These are phyloP conservation scores for Lachancea sp. DNA, from an alignment of 805 yeast species.

Conservation along the genomic window DNA sequence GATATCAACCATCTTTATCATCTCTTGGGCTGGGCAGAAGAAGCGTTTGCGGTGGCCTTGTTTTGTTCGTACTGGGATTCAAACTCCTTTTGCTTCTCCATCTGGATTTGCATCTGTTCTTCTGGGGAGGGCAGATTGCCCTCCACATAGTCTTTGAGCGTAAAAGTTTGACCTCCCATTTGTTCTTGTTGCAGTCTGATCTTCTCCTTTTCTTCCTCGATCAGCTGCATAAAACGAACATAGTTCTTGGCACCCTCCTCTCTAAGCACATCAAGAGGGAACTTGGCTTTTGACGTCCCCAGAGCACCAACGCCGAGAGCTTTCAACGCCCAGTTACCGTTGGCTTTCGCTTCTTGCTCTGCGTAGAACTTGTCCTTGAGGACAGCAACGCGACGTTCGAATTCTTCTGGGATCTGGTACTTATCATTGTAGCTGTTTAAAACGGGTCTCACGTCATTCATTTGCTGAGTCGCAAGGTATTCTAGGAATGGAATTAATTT, in stretches of 20 bases:
- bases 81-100: conserved; percentile 38
- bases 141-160: conserved; percentile 76
- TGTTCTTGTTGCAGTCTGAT: conserved; percentile 64
- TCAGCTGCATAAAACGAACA: conserved; percentile 69
- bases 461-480: conserved; percentile 80
- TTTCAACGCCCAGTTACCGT: conserved; percentile 48
- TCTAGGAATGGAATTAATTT: conserved; percentile 87
- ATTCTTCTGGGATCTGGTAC: conserved; percentile 67
- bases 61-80: conserved; percentile 30
- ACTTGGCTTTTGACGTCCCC: conserved; percentile 33
- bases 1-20: no score
- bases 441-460: conserved; percentile 86
- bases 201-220: conserved; percentile 74
- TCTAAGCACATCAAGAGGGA: conserved; percentile 79
- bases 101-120: conserved; percentile 42
- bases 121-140: conserved; percentile 79
- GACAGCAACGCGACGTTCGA: conserved; percentile 64
- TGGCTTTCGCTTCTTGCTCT: conserved; percentile 42
- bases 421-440: conserved; percentile 66
- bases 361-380: conserved; percentile 66
- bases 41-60: conserved; percentile 13
- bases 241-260: conserved; percentile 90
- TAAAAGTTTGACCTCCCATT: conserved; percentile 74
- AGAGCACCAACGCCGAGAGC: conserved; percentile 50
- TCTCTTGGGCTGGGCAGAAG: conserved; percentile 8